Evolutionary conservation across 1,139 yeast species (phyloP).

Genomic region (Pichia sp.): DNA sequence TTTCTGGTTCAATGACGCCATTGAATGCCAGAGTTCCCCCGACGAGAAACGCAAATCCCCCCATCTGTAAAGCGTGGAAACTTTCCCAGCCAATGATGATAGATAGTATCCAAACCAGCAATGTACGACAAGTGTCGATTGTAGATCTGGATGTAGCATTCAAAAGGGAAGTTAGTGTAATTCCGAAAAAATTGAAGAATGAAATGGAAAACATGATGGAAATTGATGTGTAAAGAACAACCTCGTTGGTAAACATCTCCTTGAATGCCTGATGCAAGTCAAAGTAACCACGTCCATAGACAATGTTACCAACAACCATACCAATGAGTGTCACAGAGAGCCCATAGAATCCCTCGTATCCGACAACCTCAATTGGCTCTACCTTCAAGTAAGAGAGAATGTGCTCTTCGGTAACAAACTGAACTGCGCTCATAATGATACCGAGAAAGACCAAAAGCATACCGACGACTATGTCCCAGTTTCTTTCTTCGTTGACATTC

Average conservation of each 20-base stretch:
- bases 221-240: slow-evolving; percentile 46
- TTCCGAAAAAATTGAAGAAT: slow-evolving; percentile 66
- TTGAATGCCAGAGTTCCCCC: slow-evolving; percentile 72
- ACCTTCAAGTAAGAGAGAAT: slow-evolving; percentile 47
- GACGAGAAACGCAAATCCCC: slow-evolving; percentile 60
- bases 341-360: slow-evolving; percentile 72
- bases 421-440: slow-evolving; percentile 62
- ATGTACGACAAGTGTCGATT: slow-evolving; percentile 70
- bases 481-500: slow-evolving; percentile 10
- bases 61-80: slow-evolving; percentile 51
- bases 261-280: slow-evolving; percentile 46
- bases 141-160: slow-evolving; percentile 80
- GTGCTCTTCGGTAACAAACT: slow-evolving; percentile 74
- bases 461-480: slow-evolving; percentile 40
- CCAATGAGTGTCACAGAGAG: slow-evolving; percentile 36
- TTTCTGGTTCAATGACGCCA: slow-evolving; percentile 43
- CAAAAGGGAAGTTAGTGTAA: slow-evolving; percentile 55
- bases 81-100: slow-evolving; percentile 72
- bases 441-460: slow-evolving; percentile 53
- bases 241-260: slow-evolving; percentile 39
- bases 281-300: slow-evolving; percentile 45
- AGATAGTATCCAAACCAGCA: slow-evolving; percentile 73
- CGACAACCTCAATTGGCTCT: slow-evolving; percentile 61
- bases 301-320: slow-evolving; percentile 38
- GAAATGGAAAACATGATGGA: slow-evolving; percentile 70